Conservation (phyloP, 768 basidiomycete genomes). For the Mycena olivaceomarginata region DNA sequence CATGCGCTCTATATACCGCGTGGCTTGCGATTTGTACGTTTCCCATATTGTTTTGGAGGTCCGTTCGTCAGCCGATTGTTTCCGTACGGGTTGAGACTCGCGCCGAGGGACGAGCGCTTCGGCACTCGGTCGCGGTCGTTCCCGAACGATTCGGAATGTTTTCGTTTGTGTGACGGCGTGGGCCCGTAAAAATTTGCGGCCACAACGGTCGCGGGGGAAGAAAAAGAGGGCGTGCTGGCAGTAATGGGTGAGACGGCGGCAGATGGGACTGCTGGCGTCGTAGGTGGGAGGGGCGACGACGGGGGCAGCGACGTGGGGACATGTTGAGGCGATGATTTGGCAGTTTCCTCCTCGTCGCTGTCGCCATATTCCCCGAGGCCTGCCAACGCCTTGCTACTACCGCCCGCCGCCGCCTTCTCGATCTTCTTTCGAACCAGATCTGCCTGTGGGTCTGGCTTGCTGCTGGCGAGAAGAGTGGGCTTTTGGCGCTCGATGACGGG, state of each 20-base stretch:
- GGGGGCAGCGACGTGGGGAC: slow-evolving; percentile 46
- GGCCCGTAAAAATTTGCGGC: slow-evolving; percentile 49
- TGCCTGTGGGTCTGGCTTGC: slow-evolving; percentile 71
- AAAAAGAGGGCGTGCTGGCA: slow-evolving; percentile 41
- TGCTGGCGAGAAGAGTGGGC: slow-evolving; percentile 51
- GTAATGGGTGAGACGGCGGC: slow-evolving; percentile 50
- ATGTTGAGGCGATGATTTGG: slow-evolving; percentile 48
- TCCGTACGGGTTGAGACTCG: slow-evolving; percentile 32
- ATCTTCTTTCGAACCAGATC: slow-evolving; percentile 73
- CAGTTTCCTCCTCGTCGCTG: slow-evolving; percentile 46
- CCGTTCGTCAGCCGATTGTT: slow-evolving; percentile 24
- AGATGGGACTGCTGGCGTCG: slow-evolving; percentile 56
- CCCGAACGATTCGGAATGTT: slow-evolving; percentile 35
- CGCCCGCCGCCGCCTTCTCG: slow-evolving; percentile 56
- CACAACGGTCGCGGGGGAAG: slow-evolving; percentile 56
- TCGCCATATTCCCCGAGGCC: slow-evolving; percentile 53
- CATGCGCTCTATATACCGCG: slow-evolving; percentile 19
- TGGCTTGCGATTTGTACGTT: slow-evolving; percentile 20
- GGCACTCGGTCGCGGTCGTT: slow-evolving; percentile 28
- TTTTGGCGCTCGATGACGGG: slow-evolving; percentile 51
- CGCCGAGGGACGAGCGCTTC: slow-evolving; percentile 43
- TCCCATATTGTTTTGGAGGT: slow-evolving; percentile 16
- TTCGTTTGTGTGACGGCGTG: slow-evolving; percentile 37
- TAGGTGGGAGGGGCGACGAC: slow-evolving; percentile 53
- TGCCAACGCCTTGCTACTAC: slow-evolving; percentile 44